Conservation (phyloP, 2,329 filamentous ascomycete genomes). For the Periconia digitata region DNA sequence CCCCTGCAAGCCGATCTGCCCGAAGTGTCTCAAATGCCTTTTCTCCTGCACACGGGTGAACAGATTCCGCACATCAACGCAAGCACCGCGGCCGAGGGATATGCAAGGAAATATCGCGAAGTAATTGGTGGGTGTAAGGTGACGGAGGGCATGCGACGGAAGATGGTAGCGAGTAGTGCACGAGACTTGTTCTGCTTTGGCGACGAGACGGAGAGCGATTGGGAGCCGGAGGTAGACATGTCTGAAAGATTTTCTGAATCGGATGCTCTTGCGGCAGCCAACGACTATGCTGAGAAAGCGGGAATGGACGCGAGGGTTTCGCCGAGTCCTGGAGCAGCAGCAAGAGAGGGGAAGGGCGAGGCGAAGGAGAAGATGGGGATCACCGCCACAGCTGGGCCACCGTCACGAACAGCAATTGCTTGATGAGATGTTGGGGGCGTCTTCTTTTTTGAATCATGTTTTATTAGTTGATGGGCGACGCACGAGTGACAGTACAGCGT, state of each 20-base stretch:
- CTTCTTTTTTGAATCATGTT: no score
- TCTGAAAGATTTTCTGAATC: constrained; percentile 10
- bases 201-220: constrained; percentile 37
- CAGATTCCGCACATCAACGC: constrained; percentile 46
- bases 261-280: constrained; percentile 15
- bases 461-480: no score
- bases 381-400: no score
- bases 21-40: constrained; percentile 54
- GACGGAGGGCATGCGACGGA: constrained; percentile 34
- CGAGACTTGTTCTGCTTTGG: constrained; percentile 68
- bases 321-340: not conserved
- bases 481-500: no score
- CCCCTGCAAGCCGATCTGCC: constrained; percentile 53
- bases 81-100: constrained; percentile 52
- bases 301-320: not conserved
- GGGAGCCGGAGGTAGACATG: constrained; percentile 10
- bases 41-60: constrained; percentile 67
- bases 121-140: constrained; percentile 68
- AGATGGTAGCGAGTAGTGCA: constrained; percentile 45
- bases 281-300: not conserved
- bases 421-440: no score
- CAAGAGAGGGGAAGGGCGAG: no score
- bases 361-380: no score
- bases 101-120: constrained; percentile 60
- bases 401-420: no score